phyloP scores from a whole-genome alignment of 306 rosid genomes.

The Cucurbita ficifolia region DNA sequence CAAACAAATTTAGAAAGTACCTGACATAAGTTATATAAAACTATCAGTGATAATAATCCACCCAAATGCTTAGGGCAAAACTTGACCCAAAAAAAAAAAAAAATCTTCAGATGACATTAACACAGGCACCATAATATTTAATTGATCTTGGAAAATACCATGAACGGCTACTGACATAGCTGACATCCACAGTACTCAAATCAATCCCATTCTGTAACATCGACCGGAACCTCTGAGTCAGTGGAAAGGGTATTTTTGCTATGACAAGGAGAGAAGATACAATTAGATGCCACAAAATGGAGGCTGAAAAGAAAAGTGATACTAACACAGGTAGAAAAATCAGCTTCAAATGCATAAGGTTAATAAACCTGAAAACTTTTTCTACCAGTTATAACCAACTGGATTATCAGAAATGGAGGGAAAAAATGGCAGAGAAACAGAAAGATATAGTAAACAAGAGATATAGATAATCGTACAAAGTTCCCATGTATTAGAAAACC shows the following conservation, averaged over 20 bases:
- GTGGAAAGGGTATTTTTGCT: conserved; percentile 97
- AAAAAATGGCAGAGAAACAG: background rate
- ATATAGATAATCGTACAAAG: background rate
- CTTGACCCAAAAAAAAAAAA: background rate
- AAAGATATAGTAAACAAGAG: background rate
- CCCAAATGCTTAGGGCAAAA: background rate
- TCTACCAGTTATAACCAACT: background rate
- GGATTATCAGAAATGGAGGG: background rate
- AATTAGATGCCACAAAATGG: background rate
- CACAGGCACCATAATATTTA: background rate
- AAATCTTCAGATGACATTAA: background rate
- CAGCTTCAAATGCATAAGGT: background rate
- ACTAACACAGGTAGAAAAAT: background rate
- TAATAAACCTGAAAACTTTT: background rate
- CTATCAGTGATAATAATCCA: conserved; percentile 6
- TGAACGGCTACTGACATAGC: conserved; percentile 99
- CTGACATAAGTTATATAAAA: conserved; percentile 26
- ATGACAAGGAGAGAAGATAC: conserved; percentile 15
- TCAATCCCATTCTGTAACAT: conserved; percentile 98
- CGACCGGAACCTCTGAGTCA: conserved; percentile 93
- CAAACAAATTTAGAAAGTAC: conserved; percentile 95
- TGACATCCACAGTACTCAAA: conserved; percentile 97
- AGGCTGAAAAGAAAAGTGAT: background rate
- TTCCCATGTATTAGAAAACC: background rate
- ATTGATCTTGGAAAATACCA: conserved; percentile 39